These are phyloP conservation scores for Primulina huaijiensis DNA, from an alignment of 257 asterid species.

Conservation along the genomic window DNA sequence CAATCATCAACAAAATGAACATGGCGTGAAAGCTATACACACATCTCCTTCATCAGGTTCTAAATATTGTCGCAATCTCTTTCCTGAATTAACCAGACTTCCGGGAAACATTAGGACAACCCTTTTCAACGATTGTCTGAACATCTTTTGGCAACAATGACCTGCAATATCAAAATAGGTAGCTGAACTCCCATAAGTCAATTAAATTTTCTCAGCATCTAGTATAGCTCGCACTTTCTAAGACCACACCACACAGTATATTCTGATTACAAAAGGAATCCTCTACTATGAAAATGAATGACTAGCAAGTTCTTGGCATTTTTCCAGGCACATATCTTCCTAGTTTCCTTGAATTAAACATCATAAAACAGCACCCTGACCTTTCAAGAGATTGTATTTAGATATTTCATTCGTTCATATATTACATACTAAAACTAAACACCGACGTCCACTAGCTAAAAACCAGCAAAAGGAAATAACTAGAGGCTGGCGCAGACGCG, in stretches of 20 bases:
- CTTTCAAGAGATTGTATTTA: not conserved
- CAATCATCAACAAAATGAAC: constrained; percentile 12
- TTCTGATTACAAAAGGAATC: not conserved
- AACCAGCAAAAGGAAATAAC: too few species aligned
- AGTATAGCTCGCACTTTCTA: not conserved
- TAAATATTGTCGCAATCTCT: constrained; percentile 77
- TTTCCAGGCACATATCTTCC: not conserved
- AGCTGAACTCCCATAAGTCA: constrained; percentile 12
- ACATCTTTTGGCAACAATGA: constrained; percentile 63
- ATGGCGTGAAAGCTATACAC: constrained; percentile 25
- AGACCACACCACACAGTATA: not conserved
- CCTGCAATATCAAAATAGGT: constrained; percentile 39
- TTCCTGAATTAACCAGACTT: constrained; percentile 85
- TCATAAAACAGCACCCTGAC: not conserved
- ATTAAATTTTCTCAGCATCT: not conserved
- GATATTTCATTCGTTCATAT: not conserved
- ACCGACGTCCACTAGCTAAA: not conserved
- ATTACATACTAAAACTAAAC: not conserved
- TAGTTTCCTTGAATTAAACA: not conserved
- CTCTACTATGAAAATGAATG: not conserved
- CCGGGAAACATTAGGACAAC: constrained; percentile 74
- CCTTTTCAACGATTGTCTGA: constrained; percentile 64
- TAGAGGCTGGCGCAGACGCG: not conserved
- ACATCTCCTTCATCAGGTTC: constrained; percentile 81
- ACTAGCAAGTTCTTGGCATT: not conserved